Percentiles rank a stretch among this genome's conserved stretches.
Conservation (phyloP, 1,284 basidiomycete genomes). For the Heterobasidion irregulare region DNA sequence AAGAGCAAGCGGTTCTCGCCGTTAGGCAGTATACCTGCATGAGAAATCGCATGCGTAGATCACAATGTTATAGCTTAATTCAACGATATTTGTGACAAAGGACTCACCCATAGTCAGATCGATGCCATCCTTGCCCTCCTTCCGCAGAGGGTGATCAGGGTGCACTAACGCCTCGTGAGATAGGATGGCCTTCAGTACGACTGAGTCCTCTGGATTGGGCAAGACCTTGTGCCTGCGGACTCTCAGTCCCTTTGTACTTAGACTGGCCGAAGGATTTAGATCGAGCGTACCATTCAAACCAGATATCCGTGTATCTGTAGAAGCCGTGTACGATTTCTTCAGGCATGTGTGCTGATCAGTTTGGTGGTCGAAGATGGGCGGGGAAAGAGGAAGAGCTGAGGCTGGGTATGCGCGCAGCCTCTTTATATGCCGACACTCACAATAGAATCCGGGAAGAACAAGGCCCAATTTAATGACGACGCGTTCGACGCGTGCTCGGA, state of each 20-base stretch:
- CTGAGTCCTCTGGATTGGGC: constrained; percentile 40
- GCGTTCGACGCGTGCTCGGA: background rate
- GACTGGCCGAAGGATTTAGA: background rate
- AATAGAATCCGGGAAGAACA: too few species aligned
- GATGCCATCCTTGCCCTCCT: constrained; percentile 51
- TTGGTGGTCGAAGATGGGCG: constrained; percentile 14
- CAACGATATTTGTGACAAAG: background rate
- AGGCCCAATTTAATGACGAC: background rate
- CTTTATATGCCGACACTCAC: background rate
- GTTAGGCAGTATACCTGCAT: constrained; percentile 46
- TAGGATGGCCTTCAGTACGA: constrained; percentile 61
- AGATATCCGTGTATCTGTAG: constrained; percentile 74
- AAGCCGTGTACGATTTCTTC: constrained; percentile 36
- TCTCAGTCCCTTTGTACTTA: constrained; percentile 1
- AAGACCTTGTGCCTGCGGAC: constrained; percentile 33
- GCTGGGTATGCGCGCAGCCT: background rate
- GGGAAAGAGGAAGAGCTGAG: background rate
- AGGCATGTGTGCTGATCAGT: constrained; percentile 24
- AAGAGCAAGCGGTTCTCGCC: constrained; percentile 70
- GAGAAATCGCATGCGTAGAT: background rate
- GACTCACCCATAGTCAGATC: constrained; percentile 63
- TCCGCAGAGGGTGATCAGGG: constrained; percentile 65
- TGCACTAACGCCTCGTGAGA: constrained; percentile 58
- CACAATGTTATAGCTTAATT: constrained; percentile 2
- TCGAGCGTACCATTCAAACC: constrained; percentile 53